Evolutionary conservation across 257 asterid genomes (phyloP), one percentile per base, ranked within the genome.

Genomic region (Eucommia ulmoides): DNA sequence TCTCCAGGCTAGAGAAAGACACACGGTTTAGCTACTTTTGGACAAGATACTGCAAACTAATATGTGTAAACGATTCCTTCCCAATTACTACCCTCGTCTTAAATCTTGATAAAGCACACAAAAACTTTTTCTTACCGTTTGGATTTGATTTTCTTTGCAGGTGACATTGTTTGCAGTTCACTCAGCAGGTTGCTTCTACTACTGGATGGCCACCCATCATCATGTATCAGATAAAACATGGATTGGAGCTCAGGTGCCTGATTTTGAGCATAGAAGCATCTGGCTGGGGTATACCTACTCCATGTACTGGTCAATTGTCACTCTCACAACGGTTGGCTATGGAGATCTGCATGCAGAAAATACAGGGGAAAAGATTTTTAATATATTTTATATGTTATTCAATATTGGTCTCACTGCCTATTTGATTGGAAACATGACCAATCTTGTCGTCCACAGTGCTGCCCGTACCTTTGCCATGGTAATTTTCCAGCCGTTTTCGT

Each of bases 401-500:
- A 91, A 83, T 78, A 82, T 86, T 42, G 94, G 98, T 47, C 94
- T 86, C 33, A 86, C 88, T 1, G 92, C 98, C 64, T 91, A 91
- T 65, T 33, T 91, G 42, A 91, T 83, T 17, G 98, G 98, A 7
- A 91, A 85, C 84, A 85, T 91, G 94, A 86, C 96, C 61, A 89
- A 74, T 74, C 93, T 89, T 45, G 55, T 89, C 6, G 96, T 89
- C 65, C 94, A 81, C 45, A 79, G 87, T 48, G 68, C 89, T 7
- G 65, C 64, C 54, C 74, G 77, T 55, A 84, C 94, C 19, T 81
- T 82, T 22, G 85, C 82, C 51, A 76, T 82, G 95, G 97, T 88
- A 83, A 68, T 45, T 33, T 25, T 45, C 18, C 4, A 8, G 38
- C 12, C 12, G 8, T 29, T 29, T 5, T 29, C 12, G 38, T 5